phyloP scores from a whole-genome alignment of 23 red algal species.

The Gracilaria domingensis region DNA sequence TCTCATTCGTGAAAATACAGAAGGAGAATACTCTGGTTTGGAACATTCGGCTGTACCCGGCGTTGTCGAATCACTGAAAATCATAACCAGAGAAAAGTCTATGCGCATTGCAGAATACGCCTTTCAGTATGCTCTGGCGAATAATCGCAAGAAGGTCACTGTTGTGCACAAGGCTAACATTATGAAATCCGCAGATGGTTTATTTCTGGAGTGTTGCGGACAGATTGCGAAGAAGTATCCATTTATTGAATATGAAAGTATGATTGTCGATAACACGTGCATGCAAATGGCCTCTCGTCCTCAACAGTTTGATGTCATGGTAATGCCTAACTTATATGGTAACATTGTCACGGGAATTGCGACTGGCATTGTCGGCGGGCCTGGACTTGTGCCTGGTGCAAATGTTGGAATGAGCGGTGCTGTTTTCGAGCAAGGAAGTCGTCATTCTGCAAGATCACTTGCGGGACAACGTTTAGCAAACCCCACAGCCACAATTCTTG shows the following conservation, averaged over 20 bases:
- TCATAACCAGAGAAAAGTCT: slow-evolving; percentile 82
- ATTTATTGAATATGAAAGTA: slow-evolving; percentile 91
- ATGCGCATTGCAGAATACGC: slow-evolving; percentile 91
- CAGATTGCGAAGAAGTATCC: slow-evolving; percentile 89
- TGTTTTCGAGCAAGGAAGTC: slow-evolving; percentile 93
- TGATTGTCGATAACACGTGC: slow-evolving; percentile 96
- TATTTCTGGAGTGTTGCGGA: slow-evolving; percentile 90
- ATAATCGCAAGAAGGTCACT: slow-evolving; percentile 93
- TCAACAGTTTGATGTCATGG: slow-evolving; percentile 97
- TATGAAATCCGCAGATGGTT: slow-evolving; percentile 93
- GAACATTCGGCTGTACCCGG: slow-evolving; percentile 93
- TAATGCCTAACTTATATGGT: slow-evolving; percentile 97
- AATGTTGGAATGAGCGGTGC: slow-evolving; percentile 88
- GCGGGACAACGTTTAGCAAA: slow-evolving; percentile 90
- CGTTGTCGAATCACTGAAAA: slow-evolving; percentile 96
- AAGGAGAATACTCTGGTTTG: slow-evolving; percentile 98
- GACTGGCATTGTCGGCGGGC: slow-evolving; percentile 87
- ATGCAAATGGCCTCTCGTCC: slow-evolving; percentile 91
- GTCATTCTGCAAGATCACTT: slow-evolving; percentile 84
- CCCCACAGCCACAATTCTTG: slow-evolving; percentile 90
- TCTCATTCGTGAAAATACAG: slow-evolving; percentile 98
- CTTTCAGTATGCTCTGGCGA: slow-evolving; percentile 89
- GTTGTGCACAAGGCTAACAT: slow-evolving; percentile 97
- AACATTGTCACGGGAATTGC: slow-evolving; percentile 96
- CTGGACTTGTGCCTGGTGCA: slow-evolving; percentile 90